Evolutionary conservation across 148 eudicot genomes (phyloP), one percentile per base, ranked within the genome.

Genomic region (Pharnaceum exiguum): DNA sequence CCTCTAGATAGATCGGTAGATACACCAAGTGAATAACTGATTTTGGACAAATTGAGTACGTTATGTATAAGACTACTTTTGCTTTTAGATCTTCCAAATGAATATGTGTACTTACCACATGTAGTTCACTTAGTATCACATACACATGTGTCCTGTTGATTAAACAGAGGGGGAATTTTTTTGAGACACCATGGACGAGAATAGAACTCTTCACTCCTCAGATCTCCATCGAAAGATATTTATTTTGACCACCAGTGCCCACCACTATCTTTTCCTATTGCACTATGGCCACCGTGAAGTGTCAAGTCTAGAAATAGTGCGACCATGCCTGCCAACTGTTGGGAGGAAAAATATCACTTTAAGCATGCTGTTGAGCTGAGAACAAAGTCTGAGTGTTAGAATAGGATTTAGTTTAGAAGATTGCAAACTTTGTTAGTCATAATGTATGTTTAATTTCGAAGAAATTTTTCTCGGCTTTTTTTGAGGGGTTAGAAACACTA

Each of bases 231-330:
- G 27, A 63, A 91, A 8, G 66, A 33, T 63, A 71, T 75, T 65
- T 67, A 91, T 70, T 81, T 91, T 18, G 73, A 72, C 95, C 93
- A 87, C 86, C 88, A 91, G 33, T 85, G 94, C 67, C 96, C 73
- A 4, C 98, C 98, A 38, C 84, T 81, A 61, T 91, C 96, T 54
- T 59, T 70, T 17, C 86, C 55, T 1, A 79, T 81, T 1, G 57
- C 51, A 12, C 42, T 43, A 28, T 87, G 86, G 23, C 51, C 55
- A 7, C 77, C 77, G 10, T 56, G 84, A 10, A 81, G 74, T 5
- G 95, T 88, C 23, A 50, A 42, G 76, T 93, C 96, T 67, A 93
- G 63, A 51, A 85, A 73, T 51, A 77, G 27, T 0, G 86, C 88
- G 0, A 85, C 16, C 0, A 83, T 26, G 8, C 66, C 78, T 12